phyloP scores from a whole-genome alignment of 345 rosid species.

The Eucalyptus cloeziana region DNA sequence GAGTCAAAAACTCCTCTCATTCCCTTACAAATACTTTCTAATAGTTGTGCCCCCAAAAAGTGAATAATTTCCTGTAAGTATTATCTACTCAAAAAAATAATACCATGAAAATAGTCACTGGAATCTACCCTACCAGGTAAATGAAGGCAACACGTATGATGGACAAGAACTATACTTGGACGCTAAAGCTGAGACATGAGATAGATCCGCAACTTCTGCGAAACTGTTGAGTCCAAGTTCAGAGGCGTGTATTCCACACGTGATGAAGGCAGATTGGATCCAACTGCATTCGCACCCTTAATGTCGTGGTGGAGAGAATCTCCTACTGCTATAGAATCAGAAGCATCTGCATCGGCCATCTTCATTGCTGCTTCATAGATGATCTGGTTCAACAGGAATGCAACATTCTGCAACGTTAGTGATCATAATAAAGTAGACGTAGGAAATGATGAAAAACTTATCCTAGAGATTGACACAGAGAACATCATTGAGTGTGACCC shows the following conservation, averaged over 20 bases:
- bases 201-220: constrained; percentile 48
- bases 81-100: background rate
- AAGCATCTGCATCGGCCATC: constrained; percentile 46
- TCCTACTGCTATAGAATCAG: constrained; percentile 65
- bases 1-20: background rate
- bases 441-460: background rate
- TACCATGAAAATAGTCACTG: background rate
- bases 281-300: constrained; percentile 79
- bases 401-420: background rate
- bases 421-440: background rate
- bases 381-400: constrained; percentile 25
- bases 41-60: background rate
- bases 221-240: constrained; percentile 63
- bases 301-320: constrained; percentile 93
- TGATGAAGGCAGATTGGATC: constrained; percentile 60
- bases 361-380: constrained; percentile 73
- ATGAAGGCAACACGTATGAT: constrained; percentile 59
- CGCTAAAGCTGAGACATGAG: constrained; percentile 45
- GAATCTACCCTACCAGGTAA: constrained; percentile 34
- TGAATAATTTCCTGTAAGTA: background rate
- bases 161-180: constrained; percentile 56
- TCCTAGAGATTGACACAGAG: background rate
- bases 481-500: background rate
- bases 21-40: background rate
- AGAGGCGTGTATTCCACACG: constrained; percentile 70